These are phyloP conservation scores for Liquidambar formosana DNA, from an alignment of 164 flowering plant species.

Conservation along the genomic window DNA sequence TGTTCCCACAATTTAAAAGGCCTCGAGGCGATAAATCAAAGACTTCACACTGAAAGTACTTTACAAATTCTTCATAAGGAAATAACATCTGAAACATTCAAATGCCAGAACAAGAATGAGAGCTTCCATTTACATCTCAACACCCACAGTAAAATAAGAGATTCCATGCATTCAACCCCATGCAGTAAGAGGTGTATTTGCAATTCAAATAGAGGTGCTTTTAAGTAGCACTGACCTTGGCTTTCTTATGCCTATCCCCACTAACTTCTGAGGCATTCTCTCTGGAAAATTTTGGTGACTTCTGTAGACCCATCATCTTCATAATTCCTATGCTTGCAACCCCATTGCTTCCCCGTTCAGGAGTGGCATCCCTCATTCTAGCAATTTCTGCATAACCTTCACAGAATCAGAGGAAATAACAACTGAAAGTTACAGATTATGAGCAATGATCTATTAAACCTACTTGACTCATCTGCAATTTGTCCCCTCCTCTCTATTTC, in stretches of 20 bases:
- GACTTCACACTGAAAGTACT: conserved; percentile 54
- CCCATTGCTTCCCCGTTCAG: conserved; percentile 36
- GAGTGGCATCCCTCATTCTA: conserved; percentile 21
- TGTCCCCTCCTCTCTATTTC: conserved; percentile 33
- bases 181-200: background rate
- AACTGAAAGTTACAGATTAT: background rate
- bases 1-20: conserved; percentile 87
- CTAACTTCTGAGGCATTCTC: conserved; percentile 27
- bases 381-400: conserved; percentile 34
- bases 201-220: background rate
- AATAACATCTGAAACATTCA: conserved; percentile 61
- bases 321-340: conserved; percentile 27
- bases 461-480: conserved; percentile 43
- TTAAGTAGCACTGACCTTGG: conserved; percentile 40
- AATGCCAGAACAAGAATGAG: background rate
- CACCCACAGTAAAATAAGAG: background rate
- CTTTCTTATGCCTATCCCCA: conserved; percentile 36
- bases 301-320: conserved; percentile 53
- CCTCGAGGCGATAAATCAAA: conserved; percentile 72
- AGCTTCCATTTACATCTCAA: conserved; percentile 4
- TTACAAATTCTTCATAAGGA: conserved; percentile 81
- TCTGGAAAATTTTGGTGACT: conserved; percentile 40
- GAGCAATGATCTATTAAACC: conserved; percentile 7
- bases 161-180: background rate
- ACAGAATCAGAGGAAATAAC: conserved; percentile 11